Base-by-base conservation (phyloP, 1,284 basidiomycete genomes). In the Pterulicium gracile region DNA sequence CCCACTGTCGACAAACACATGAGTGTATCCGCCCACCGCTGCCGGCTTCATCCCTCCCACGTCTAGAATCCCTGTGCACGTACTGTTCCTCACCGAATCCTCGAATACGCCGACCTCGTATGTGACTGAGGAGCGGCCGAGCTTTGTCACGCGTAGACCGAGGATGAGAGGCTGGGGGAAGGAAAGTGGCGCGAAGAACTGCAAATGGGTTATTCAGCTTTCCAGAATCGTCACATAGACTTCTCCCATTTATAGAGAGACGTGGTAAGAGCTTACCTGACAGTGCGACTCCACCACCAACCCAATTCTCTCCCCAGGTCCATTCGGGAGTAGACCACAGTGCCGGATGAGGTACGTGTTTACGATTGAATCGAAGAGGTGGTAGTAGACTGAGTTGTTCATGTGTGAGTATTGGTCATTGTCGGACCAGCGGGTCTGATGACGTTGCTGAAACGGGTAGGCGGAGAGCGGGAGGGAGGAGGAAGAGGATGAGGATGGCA, bases 381-480 rank as follows among this genome's bases (percentile, higher is more conserved):
- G 81, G 58, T 85, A 84, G 60, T 85, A 88, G n/a, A 85, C 63
- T 0, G 80, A 70, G 60, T 88, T 88, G 62, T 88, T 88, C 53
- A 87, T 65, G 51, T 88, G 84, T 4, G 74, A 70, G 56, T 88
- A 88, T 55, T 86, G 83, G 64, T 88, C 85, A 54, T 88, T 88
- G 66, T 88, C 85, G 7, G 42, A 43, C 42, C 42, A 39, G n/a
- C 36, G 36, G n/a, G 36, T 39, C 15, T 39, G 36, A 18, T 39
- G 36, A 7, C 15, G n/a, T 17, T 39, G 36, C n/a, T 39, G 36
- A 17, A 39, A 39, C 4, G 36, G 36, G 36, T 39, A 39, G 7
- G 36, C n/a, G 36, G 36, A 39, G 7, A 39, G 15, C n/a, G n/a
- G 36, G 36, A 17, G 5, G 4, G 5, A 32, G 27, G 27, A 32